Evolutionary conservation across 75 land plant species (phyloP).

Genomic region (Cunninghamia lanceolata): DNA sequence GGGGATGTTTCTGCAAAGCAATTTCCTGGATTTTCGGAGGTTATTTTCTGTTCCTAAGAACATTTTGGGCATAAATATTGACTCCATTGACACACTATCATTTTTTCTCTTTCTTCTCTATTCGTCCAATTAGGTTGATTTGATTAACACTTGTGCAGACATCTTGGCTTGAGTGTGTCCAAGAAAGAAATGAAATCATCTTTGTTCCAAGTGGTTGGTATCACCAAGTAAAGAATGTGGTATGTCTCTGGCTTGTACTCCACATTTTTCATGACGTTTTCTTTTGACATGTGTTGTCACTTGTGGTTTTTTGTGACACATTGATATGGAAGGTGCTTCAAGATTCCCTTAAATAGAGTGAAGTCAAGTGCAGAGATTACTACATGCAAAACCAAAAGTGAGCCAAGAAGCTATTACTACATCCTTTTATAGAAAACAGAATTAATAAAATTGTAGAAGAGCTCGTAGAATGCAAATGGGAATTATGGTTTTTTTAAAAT

Average conservation of each 20-base stretch:
- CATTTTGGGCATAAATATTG: neutral
- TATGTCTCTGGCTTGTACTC: conserved; percentile 13
- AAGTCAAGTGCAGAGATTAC: neutral
- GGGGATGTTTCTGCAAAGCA: conserved; percentile 49
- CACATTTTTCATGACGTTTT: neutral
- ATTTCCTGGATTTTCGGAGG: conserved; percentile 77
- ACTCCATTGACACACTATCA: neutral
- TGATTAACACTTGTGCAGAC: conserved; percentile 36
- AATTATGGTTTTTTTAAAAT: neutral
- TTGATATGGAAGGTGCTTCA: neutral
- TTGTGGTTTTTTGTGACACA: neutral
- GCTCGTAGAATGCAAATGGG: neutral
- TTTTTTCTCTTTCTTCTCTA: neutral
- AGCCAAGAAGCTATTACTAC: neutral
- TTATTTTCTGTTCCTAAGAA: conserved; percentile 11
- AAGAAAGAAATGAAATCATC: conserved; percentile 65
- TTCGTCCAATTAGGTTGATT: neutral
- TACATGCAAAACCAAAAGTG: neutral
- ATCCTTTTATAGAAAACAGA: neutral
- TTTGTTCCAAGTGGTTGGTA: conserved; percentile 97
- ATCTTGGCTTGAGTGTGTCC: conserved; percentile 74
- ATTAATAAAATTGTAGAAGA: neutral
- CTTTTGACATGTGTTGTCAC: neutral
- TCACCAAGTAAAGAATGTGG: conserved; percentile 92
- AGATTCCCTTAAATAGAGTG: neutral